Base-by-base conservation (phyloP, 768 basidiomycete species). In the Cubamyces lactineus region DNA sequence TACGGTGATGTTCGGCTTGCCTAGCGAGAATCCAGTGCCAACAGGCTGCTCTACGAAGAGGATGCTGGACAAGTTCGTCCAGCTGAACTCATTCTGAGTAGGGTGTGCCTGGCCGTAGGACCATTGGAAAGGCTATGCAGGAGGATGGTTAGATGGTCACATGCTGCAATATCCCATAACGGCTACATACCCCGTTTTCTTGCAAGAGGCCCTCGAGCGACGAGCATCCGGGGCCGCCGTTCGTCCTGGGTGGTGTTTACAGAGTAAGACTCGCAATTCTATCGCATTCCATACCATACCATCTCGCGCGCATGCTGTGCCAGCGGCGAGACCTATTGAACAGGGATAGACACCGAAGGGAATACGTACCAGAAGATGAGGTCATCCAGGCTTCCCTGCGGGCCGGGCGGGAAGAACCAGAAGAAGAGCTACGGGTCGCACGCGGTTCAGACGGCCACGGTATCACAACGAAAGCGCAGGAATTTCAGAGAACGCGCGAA, bases 361-460 rank as follows among this genome's bases (percentile, higher is more conserved):
- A 17, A 9, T 9, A 51, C 75, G 51, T 66, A 87, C 89, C 89
- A 91, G 73, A 91, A 88, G 34, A 91, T 86, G 46, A 92, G 68
- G 69, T 91, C 88, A 67, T 92, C 87, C 4, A 82, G 69, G 65
- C 85, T 88, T 19, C 89, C 90, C 66, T 84, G 76, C 0, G 87
- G 87, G 3, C 88, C 89, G 1, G 89, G 87, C 56, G 90, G 90
- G 77, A 90, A 91, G 74, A 90, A 87, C 89, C 90, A 91, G 76
- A 92, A 92, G 77, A 87, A 92, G 16, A 91, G 80, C 88, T 91
- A 56, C 0, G 39, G 3, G 49, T 34, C 49, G 30, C 49, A 34
- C 7, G 8, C 26, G 48, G 2, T 28, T 26, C 12, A 49, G 24
- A 13, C 42, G 41, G n/a, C 24, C 21, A 24, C 42, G 42, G 17